Percentiles rank a stretch among this genome's conserved stretches.
phyloP scores from a whole-genome alignment of 2,329 filamentous ascomycete species.

The Diplodia corticola region DNA sequence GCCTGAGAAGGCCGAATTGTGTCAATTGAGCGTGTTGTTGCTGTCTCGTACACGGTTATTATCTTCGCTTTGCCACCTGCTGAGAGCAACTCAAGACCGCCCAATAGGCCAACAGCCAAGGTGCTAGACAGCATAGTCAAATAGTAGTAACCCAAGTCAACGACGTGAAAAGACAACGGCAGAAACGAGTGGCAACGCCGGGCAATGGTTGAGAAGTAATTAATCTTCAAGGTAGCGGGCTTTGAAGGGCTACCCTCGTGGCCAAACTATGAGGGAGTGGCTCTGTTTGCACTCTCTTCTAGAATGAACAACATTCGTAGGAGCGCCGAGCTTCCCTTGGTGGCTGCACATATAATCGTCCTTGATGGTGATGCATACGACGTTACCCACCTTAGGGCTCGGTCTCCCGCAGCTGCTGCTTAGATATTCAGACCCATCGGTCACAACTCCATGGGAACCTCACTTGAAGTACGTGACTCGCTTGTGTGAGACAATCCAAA shows the following conservation, averaged over 20 bases:
- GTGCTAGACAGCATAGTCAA: background rate
- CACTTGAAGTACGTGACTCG: background rate
- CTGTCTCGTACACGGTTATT: slow-evolving; percentile 3
- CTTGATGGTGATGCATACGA: background rate
- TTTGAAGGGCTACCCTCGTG: background rate
- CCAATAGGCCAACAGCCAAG: background rate
- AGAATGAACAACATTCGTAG: slow-evolving; percentile 8
- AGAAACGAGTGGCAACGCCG: background rate
- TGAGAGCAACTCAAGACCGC: background rate
- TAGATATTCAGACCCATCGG: background rate
- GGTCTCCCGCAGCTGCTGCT: background rate
- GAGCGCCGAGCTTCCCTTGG: background rate
- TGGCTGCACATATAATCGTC: background rate
- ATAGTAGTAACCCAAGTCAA: background rate
- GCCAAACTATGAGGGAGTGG: background rate
- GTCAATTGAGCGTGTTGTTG: slow-evolving; percentile 34
- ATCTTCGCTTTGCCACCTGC: background rate
- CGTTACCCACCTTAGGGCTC: background rate
- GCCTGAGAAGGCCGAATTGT: slow-evolving; percentile 33
- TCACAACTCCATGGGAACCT: background rate
- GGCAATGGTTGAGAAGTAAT: background rate
- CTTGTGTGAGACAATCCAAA: background rate
- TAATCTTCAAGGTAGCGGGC: background rate
- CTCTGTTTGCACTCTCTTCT: background rate
- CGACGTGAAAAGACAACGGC: background rate